Percentiles rank a stretch among this genome's conserved stretches.
phyloP scores from a whole-genome alignment of 1,139 yeast species.

The Yamadazyma diospyri region DNA sequence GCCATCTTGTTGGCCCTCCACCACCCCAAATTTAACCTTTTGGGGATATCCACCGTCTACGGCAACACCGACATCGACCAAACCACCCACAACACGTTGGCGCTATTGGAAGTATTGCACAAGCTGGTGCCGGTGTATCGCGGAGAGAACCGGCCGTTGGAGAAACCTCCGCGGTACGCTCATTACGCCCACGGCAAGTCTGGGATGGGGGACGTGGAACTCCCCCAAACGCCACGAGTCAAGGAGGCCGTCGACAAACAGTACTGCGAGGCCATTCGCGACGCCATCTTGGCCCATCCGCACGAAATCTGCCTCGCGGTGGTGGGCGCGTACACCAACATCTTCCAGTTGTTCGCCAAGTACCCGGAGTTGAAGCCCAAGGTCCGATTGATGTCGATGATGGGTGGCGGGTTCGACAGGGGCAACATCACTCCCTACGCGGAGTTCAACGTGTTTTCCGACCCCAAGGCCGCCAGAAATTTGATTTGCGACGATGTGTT shows the following conservation, averaged over 20 bases:
- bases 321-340: constrained; percentile 73
- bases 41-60: constrained; percentile 79
- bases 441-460: constrained; percentile 78
- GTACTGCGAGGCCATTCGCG: constrained; percentile 57
- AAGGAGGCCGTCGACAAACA: constrained; percentile 29
- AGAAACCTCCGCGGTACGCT: constrained; percentile 48
- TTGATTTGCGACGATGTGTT: constrained; percentile 48
- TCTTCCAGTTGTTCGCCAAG: constrained; percentile 48
- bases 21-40: constrained; percentile 54
- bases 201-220: constrained; percentile 71
- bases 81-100: constrained; percentile 70
- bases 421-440: constrained; percentile 51
- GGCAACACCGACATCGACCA: constrained; percentile 70
- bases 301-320: constrained; percentile 57
- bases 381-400: constrained; percentile 54
- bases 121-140: constrained; percentile 59
- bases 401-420: constrained; percentile 71
- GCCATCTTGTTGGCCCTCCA: constrained; percentile 65
- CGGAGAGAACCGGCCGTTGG: constrained; percentile 61
- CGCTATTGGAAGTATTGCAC: constrained; percentile 58
- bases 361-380: constrained; percentile 50
- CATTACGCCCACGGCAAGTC: constrained; percentile 67
- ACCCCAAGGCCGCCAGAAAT: constrained; percentile 68
- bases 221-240: constrained; percentile 48
- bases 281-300: constrained; percentile 39